Percentiles rank a stretch among this genome's conserved stretches.
Conservation (phyloP, 768 basidiomycete species). For the Podaxis carcinomalis region DNA sequence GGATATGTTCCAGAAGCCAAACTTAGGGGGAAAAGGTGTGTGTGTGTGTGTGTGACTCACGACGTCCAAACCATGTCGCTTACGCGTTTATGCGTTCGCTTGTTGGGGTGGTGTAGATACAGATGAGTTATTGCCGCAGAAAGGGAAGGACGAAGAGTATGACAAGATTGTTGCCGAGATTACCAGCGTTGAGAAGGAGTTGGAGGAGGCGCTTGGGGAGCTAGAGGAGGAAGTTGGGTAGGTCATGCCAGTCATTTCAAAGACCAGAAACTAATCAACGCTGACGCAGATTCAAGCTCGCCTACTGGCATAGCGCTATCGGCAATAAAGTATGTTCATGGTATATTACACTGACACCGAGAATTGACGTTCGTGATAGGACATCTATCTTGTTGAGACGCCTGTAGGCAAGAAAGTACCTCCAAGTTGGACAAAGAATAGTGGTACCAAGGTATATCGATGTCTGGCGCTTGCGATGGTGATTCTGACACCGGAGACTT, state of each 20-base stretch:
- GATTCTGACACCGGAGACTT: not conserved
- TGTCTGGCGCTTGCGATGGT: not conserved
- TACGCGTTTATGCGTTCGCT: not conserved
- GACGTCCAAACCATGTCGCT: not conserved
- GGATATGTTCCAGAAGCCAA: conserved; percentile 56
- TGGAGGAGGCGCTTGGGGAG: conserved; percentile 64
- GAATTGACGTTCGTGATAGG: conserved; percentile 39
- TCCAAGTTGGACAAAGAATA: conserved; percentile 76
- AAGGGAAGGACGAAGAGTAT: conserved; percentile 84
- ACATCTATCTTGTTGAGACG: conserved; percentile 87
- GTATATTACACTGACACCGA: not conserved
- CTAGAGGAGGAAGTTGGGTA: conserved; percentile 70
- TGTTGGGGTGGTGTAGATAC: conserved; percentile 33
- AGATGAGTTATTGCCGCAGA: conserved; percentile 71
- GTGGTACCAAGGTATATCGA: conserved; percentile 67
- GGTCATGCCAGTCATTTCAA: conserved; percentile 1
- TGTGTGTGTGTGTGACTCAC: conserved; percentile 32
- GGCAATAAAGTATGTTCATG: conserved; percentile 66
- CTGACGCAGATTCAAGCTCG: conserved; percentile 27
- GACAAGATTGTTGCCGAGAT: conserved; percentile 78
- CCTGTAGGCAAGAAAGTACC: conserved; percentile 64
- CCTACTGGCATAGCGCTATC: conserved; percentile 56
- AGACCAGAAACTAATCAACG: not conserved
- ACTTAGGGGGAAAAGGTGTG: conserved; percentile 49
- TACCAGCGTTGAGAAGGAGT: conserved; percentile 56